These are phyloP conservation scores for Leishmania guyanensis DNA, from an alignment of 208 protist genomes.

Conservation along the genomic window DNA sequence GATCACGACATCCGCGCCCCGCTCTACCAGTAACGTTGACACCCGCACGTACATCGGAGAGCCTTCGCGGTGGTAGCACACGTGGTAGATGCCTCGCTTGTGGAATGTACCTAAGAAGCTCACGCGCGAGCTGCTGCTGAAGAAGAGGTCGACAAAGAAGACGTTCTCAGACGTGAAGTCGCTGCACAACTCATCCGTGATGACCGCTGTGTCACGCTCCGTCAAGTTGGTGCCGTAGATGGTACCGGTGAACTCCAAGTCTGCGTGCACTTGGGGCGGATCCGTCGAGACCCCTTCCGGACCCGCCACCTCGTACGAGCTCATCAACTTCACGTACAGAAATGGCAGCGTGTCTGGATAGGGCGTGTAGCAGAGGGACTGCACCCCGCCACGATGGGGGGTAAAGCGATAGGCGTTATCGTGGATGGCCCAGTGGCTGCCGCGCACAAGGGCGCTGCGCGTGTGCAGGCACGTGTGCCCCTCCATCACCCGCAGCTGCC, in stretches of 20 bases:
- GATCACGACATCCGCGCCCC: slow-evolving; percentile 51
- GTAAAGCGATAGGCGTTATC: slow-evolving; percentile 56
- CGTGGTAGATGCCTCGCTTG: slow-evolving; percentile 69
- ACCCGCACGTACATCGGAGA: slow-evolving; percentile 63
- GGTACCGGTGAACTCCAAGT: slow-evolving; percentile 74
- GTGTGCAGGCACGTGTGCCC: slow-evolving; percentile 69
- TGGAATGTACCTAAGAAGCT: slow-evolving; percentile 71
- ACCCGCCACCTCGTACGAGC: slow-evolving; percentile 67
- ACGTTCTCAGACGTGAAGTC: slow-evolving; percentile 69
- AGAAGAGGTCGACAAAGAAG: slow-evolving; percentile 71
- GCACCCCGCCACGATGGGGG: slow-evolving; percentile 61
- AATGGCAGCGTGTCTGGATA: slow-evolving; percentile 65
- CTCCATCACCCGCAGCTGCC: slow-evolving; percentile 66
- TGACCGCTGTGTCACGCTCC: slow-evolving; percentile 68
- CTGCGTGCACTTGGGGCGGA: slow-evolving; percentile 64
- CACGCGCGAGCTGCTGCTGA: slow-evolving; percentile 64
- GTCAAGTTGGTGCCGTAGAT: slow-evolving; percentile 83
- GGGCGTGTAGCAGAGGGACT: slow-evolving; percentile 70
- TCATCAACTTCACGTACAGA: slow-evolving; percentile 60
- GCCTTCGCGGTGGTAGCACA: slow-evolving; percentile 76
- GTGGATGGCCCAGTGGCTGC: slow-evolving; percentile 58
- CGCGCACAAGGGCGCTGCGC: slow-evolving; percentile 57
- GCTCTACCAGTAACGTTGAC: slow-evolving; percentile 73
- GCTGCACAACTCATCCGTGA: slow-evolving; percentile 70
- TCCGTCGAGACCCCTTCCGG: slow-evolving; percentile 78